phyloP scores from a whole-genome alignment of 164 flowering plant genomes.

The Stephania japonica region DNA sequence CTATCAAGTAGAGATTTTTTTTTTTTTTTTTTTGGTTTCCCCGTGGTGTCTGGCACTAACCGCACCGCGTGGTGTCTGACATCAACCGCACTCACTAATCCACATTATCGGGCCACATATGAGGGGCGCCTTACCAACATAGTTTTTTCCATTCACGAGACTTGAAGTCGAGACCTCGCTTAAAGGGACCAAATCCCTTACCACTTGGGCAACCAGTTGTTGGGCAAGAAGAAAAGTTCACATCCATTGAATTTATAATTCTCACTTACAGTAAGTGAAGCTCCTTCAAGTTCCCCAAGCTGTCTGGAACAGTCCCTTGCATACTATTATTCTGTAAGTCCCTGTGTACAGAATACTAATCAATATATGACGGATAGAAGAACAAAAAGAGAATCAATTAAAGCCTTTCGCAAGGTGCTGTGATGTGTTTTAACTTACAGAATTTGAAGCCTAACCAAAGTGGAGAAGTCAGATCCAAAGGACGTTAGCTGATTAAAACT shows the following conservation, averaged over 20 bases:
- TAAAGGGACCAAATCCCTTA: no score
- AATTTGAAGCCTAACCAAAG: conserved; percentile 51
- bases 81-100: no score
- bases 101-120: no score
- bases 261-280: conserved; percentile 65
- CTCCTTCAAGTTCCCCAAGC: conserved; percentile 55
- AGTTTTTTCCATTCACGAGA: no score
- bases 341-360: conserved; percentile 30
- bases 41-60: no score
- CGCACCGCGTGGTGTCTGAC: no score
- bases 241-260: neutral
- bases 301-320: conserved; percentile 65
- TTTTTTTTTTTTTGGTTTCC: no score
- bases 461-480: conserved; percentile 60
- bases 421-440: conserved; percentile 43
- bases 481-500: conserved; percentile 72
- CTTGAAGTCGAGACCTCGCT: no score
- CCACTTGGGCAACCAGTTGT: no score
- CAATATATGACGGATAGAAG: neutral
- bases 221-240: no score
- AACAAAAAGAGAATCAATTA: neutral
- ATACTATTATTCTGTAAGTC: conserved; percentile 75
- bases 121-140: no score
- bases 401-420: neutral
- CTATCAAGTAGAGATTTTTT: neutral